These are phyloP conservation scores for Xylaria sp. DNA, from an alignment of 2,329 filamentous ascomycete genomes.

Conservation along the genomic window DNA sequence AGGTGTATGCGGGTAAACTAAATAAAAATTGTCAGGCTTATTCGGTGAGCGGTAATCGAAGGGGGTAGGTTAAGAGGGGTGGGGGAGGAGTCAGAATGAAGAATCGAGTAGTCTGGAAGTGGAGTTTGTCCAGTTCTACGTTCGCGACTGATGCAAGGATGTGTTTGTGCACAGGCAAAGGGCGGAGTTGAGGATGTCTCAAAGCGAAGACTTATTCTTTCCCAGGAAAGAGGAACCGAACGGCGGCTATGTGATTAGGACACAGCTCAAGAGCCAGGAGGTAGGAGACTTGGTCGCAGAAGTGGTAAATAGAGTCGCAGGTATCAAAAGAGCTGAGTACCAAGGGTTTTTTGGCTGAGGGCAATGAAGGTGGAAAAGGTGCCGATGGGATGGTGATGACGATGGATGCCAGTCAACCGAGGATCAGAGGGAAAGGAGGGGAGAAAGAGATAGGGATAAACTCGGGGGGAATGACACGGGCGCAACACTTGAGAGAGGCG, in stretches of 20 bases:
- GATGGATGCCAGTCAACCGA: neutral
- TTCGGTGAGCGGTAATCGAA: neutral
- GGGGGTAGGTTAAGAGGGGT: neutral
- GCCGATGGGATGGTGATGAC: neutral
- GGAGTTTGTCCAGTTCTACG: neutral
- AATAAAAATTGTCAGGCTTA: slow-evolving; percentile 7
- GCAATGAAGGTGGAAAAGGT: neutral
- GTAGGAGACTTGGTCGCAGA: neutral
- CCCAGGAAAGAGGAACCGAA: neutral
- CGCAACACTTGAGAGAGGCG: neutral
- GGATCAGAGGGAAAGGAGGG: neutral
- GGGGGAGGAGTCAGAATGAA: neutral
- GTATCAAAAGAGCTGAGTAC: neutral
- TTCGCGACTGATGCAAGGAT: no score
- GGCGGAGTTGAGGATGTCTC: neutral
- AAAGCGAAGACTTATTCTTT: no score
- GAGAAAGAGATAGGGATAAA: neutral
- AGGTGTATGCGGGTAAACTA: neutral
- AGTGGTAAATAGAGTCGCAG: neutral
- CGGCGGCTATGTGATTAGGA: neutral
- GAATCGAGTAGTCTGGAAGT: neutral
- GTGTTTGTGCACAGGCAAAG: neutral
- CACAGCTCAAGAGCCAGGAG: neutral
- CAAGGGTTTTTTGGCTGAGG: neutral
- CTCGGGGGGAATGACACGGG: no score